A percentile compares a stretch with the other conserved stretches of the same genome.
Conservation (phyloP, 306 rosid genomes). For the Lagenaria siceraria region DNA sequence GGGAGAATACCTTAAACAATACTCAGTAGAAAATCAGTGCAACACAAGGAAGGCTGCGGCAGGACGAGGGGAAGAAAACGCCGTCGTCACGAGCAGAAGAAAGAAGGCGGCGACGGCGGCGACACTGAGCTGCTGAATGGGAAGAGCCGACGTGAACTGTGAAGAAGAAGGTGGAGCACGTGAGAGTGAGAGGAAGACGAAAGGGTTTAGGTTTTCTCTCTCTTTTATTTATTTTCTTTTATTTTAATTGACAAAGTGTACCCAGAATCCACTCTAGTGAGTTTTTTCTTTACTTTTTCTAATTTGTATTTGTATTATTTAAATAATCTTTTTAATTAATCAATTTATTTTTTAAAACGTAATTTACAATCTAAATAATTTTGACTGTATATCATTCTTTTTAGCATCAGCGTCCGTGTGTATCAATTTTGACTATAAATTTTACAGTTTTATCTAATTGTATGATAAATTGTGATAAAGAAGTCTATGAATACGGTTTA, state of each 20-base stretch:
- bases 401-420: no score
- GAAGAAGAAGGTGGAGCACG: background rate
- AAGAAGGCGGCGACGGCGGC: background rate
- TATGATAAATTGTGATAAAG: no score
- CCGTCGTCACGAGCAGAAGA: background rate
- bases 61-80: background rate
- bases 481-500: no score
- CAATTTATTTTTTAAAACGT: no score
- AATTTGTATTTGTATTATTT: background rate
- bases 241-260: background rate
- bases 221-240: background rate
- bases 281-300: background rate
- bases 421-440: no score
- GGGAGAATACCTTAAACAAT: background rate
- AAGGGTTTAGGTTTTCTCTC: background rate
- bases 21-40: background rate
- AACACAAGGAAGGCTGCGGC: background rate
- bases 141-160: background rate
- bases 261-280: background rate
- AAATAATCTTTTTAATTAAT: no score
- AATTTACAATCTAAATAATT: no score
- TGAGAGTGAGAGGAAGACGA: background rate
- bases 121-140: background rate
- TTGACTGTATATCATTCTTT: no score
- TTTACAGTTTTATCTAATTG: no score